Percentiles rank a stretch among this genome's conserved stretches.
These are phyloP conservation scores for Picea mariana DNA, from an alignment of 83 land plant genomes.

Conservation along the genomic window DNA sequence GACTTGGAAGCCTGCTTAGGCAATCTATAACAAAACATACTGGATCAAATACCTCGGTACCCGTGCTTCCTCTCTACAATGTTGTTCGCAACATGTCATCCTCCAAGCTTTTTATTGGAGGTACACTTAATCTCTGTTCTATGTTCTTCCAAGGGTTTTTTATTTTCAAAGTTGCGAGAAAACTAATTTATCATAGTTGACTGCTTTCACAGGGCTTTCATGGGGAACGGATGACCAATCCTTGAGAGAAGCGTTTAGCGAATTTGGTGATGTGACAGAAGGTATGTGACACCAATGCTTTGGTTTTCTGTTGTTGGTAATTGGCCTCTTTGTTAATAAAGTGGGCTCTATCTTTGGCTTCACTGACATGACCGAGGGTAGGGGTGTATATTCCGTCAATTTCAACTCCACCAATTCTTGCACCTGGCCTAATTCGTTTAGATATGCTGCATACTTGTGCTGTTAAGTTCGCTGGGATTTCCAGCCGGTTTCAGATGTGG, in stretches of 20 bases:
- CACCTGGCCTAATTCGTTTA: not conserved
- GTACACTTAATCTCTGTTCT: conserved; percentile 20
- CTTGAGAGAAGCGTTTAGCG: conserved; percentile 51
- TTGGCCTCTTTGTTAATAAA: too few species aligned
- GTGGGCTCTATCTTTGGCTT: too few species aligned
- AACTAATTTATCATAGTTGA: not conserved
- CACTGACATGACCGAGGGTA: too few species aligned
- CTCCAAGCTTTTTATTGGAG: conserved; percentile 75
- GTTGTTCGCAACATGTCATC: conserved; percentile 61
- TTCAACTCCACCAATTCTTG: not conserved
- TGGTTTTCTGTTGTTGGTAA: not conserved
- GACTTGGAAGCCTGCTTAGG: conserved; percentile 51
- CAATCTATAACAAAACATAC: conserved; percentile 27
- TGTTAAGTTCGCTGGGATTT: not conserved
- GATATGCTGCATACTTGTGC: not conserved
- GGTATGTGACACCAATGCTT: conserved; percentile 24
- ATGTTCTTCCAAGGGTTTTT: not conserved
- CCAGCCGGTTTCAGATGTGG: not conserved
- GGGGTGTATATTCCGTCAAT: not conserved
- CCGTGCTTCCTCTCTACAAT: conserved; percentile 47
- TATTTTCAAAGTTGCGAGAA: too few species aligned
- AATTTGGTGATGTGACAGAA: conserved; percentile 62
- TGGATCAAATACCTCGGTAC: conserved; percentile 19
- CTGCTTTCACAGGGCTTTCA: conserved; percentile 46
- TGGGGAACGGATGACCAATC: conserved; percentile 54